Evolutionary conservation across 192 early-diverging fungal species (phyloP).

Genomic region (Diversispora eburnea): DNA sequence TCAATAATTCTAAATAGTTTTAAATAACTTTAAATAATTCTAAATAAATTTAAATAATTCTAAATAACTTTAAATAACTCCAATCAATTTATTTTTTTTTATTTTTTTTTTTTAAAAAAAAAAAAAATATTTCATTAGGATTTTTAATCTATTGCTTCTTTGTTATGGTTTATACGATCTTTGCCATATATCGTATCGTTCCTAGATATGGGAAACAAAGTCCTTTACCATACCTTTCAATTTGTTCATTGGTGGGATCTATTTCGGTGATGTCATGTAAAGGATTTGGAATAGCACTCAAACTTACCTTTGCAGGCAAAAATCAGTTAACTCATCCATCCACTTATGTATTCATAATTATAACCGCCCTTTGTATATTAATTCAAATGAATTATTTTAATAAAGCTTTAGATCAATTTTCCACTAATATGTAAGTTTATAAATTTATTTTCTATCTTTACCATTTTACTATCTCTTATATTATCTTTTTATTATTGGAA

Average conservation of each 20-base stretch:
- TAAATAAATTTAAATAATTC: too few relatives aligned
- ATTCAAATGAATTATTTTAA: constrained; percentile 99
- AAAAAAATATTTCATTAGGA: constrained; percentile 41
- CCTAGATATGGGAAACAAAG: constrained; percentile 74
- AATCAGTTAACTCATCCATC: constrained; percentile 90
- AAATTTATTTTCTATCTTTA: neutral
- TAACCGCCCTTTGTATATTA: constrained; percentile 79
- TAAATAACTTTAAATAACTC: too few relatives aligned
- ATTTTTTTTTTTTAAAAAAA: too few relatives aligned
- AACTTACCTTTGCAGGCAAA: constrained; percentile 86
- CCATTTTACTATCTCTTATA: neutral
- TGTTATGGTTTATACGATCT: constrained; percentile 59
- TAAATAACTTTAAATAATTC: too few relatives aligned
- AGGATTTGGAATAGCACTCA: constrained; percentile 89
- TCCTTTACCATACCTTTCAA: constrained; percentile 87
- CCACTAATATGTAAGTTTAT: constrained; percentile 72
- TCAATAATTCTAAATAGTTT: too few relatives aligned
- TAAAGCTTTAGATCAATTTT: constrained; percentile 90
- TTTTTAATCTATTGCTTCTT: constrained; percentile 78
- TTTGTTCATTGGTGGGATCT: constrained; percentile 96
- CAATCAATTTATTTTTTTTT: too few relatives aligned
- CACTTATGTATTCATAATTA: constrained; percentile 82
- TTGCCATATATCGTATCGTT: constrained; percentile 80
- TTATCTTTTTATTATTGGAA: neutral
- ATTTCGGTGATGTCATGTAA: constrained; percentile 90